Evolutionary conservation across 306 rosid species (phyloP), one percentile per base, ranked within the genome.

Genomic region (Gastrolobium bilobum): DNA sequence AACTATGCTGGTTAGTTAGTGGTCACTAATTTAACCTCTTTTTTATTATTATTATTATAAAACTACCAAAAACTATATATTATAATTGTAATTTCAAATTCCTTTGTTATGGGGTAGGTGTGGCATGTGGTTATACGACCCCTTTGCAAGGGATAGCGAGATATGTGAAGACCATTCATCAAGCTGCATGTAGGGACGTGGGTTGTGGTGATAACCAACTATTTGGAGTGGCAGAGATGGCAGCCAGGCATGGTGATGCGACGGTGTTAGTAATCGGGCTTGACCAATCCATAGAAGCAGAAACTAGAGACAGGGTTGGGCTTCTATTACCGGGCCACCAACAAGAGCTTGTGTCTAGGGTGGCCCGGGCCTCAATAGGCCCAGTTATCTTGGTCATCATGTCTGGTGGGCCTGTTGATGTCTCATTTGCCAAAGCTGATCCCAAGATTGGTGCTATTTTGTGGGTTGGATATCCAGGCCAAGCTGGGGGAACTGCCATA

Each of bases 391-490:
- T 95, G 71, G 97, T 93, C 2, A 37, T 95, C 48, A 90, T 95
- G 97, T 87, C 95, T 6, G 99, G 99, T 3, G 97, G 99, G 4
- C 96, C 98, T 1, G 69, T 93, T 15, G 99, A 95, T 79, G 88
- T 95, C 0, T 31, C 92, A 0, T 95, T 95, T 9, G 99, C 98
- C 0, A 86, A 91, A 67, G 53, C 69, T 9, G 87, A 83, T 4
- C 93, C 93, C 0, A 83, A 86, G 10, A 87, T 95, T 43, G 62
- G 90, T 73, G 96, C 87, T 10, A 95, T 95, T 50, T 14, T 93
- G 63, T 93, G 98, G 98, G 95, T 48, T 59, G 98, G 98, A 31
- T 93, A 93, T 81, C 98, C 98, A 15, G 98, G 98, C 5, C 97
- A 93, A 64, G 95, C 95, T 4, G 98, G 98, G 3, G 98, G 98